A percentile compares a stretch with the other conserved stretches of the same genome.
Conservation (phyloP, 1,284 basidiomycete genomes). For the Termitomyces sp. region DNA sequence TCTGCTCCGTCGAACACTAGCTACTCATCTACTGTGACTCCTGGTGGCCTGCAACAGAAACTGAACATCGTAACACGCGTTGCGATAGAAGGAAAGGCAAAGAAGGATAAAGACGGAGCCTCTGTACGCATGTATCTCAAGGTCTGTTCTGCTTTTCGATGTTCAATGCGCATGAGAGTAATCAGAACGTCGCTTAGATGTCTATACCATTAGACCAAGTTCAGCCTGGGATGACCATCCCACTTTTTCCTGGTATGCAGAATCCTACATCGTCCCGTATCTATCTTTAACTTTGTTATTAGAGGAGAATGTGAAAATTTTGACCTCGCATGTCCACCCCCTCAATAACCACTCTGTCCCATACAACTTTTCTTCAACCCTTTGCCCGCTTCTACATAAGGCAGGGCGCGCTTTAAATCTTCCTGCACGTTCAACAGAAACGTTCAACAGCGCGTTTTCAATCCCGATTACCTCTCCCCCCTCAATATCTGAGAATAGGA, state of each 20-base stretch:
- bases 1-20: constrained; percentile 20
- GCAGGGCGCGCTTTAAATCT: constrained; percentile 66
- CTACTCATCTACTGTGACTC: constrained; percentile 36
- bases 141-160: constrained; percentile 32
- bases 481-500: constrained; percentile 29
- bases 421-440: constrained; percentile 51
- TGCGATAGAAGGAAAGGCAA: constrained; percentile 68
- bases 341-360: constrained; percentile 63
- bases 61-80: constrained; percentile 68
- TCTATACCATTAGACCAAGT: constrained; percentile 60
- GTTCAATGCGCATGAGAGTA: constrained; percentile 8
- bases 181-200: constrained; percentile 38
- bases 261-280: neutral
- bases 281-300: constrained; percentile 4
- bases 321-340: constrained; percentile 68
- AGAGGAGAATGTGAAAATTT: constrained; percentile 76
- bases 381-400: constrained; percentile 59
- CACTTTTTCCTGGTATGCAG: constrained; percentile 65
- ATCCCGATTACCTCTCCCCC: constrained; percentile 31
- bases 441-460: constrained; percentile 53
- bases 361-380: constrained; percentile 64
- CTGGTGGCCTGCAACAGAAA: constrained; percentile 38
- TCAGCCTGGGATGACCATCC: constrained; percentile 58
- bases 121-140: constrained; percentile 72
- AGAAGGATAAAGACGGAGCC: constrained; percentile 57